A percentile compares a stretch with the other conserved stretches of the same genome.
Conservation (phyloP, 495 filamentous ascomycete genomes). For the Oleoguttula mirabilis region DNA sequence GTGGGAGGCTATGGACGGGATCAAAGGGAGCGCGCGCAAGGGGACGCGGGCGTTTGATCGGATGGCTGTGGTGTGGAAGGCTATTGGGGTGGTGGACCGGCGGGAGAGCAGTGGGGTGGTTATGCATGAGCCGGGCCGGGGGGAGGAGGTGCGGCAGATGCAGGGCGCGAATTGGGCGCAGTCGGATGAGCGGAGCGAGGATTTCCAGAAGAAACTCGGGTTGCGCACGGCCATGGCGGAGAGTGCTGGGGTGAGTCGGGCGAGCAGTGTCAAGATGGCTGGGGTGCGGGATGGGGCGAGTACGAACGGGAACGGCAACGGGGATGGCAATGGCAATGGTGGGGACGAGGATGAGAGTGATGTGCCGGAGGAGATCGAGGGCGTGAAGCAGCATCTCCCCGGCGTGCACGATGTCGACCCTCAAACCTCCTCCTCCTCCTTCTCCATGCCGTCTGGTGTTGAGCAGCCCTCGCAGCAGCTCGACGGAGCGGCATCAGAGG, state of each 20-base stretch:
- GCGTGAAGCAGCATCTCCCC: too few species aligned
- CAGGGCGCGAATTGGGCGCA: constrained; percentile 61
- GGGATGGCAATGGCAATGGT: too few species aligned
- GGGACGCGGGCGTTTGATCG: constrained; percentile 71
- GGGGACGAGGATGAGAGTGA: too few species aligned
- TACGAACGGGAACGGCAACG: background rate
- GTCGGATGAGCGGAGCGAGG: background rate
- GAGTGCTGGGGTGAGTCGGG: constrained; percentile 53
- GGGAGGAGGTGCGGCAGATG: constrained; percentile 55
- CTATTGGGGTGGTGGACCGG: constrained; percentile 23
- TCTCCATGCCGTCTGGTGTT: too few species aligned
- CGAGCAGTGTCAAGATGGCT: constrained; percentile 45
- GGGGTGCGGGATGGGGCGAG: background rate
- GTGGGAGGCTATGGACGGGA: constrained; percentile 58
- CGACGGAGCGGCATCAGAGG: too few species aligned
- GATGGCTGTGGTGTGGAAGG: constrained; percentile 75
- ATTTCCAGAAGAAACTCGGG: constrained; percentile 47
- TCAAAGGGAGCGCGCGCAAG: constrained; percentile 69
- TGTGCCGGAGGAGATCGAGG: constrained; percentile 19
- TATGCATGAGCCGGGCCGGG: constrained; percentile 29
- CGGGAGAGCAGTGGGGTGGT: constrained; percentile 19
- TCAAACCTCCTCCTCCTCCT: too few species aligned
- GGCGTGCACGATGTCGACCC: too few species aligned
- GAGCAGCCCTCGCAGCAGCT: too few species aligned
- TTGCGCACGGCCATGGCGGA: constrained; percentile 48